Evolutionary conservation across 176 grass and related monocot species (phyloP), one percentile per base, ranked within the genome.

Genomic region (Zizania latifolia): DNA sequence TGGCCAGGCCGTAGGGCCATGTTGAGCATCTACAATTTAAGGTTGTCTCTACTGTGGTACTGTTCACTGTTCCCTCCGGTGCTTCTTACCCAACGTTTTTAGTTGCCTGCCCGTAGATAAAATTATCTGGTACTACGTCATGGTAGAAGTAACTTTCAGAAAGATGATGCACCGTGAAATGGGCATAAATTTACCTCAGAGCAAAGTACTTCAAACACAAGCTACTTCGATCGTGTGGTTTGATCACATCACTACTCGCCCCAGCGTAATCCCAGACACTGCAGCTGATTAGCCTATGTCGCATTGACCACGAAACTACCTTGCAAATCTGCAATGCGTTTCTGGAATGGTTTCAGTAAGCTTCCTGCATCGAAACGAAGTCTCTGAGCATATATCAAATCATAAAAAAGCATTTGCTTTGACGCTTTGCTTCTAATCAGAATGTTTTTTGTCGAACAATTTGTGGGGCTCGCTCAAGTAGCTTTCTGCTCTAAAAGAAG

Each of bases 391-490:
- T 2, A 22, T 22, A 51, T n/a, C n/a, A n/a, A n/a, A n/a, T n/a
- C 6, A 53, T 53, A 17, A 22, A 53, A 53, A 53, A n/a, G 6
- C 48, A 1, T 53, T 53, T 53, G 48, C 48, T 22, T 53, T 53
- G 48, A 53, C 8, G 43, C 39, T 71, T 70, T 70, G 48, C 33
- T 79, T 36, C 8, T 29, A 60, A 31, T 50, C 35, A 15, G 19
- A 38, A 40, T 27, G 4, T 48, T 72, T 81, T 77, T 58, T 22
- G 17, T 82, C 78, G 67, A 69, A 76, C 57, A 64, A 38, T 44
- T 5, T 34, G 43, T 50, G 85, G 85, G 78, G 65, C 72, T 77
- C 50, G 23, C 65, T 31, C 56, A 15, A 74, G 65, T 58, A 65
- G 72, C 56, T 77, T 80, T 80, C 23, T 37, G 0, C 58, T 12